phyloP scores from a whole-genome alignment of 192 early-diverging fungal species.

The Chytriomyces confervae region DNA sequence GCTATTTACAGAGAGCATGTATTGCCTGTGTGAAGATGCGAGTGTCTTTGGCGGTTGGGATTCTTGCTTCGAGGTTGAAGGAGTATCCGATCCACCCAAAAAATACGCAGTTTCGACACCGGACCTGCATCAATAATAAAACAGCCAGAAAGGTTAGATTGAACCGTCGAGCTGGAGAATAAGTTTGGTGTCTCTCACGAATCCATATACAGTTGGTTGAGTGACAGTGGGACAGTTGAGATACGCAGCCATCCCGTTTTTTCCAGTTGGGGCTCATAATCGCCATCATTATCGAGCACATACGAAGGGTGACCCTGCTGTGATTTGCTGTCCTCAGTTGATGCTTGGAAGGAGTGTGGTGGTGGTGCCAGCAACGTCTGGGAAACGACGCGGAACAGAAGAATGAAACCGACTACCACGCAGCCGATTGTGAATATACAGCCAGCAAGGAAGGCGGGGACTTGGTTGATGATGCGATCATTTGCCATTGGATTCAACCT shows the following conservation, averaged over 20 bases:
- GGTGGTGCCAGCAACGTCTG: no score
- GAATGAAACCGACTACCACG: no score
- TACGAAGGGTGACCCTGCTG: background rate
- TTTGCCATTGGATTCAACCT: no score
- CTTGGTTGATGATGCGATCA: no score
- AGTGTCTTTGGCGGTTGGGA: background rate
- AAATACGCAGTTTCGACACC: constrained; percentile 18
- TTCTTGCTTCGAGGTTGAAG: background rate
- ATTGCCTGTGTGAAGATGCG: constrained; percentile 30
- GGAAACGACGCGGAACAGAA: no score
- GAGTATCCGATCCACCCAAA: constrained; percentile 23
- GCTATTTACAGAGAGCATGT: constrained; percentile 34
- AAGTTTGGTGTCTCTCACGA: background rate
- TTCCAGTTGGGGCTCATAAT: constrained; percentile 36
- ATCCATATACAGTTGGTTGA: constrained; percentile 44
- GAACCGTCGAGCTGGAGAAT: no score
- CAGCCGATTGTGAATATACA: no score
- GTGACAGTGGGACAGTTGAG: constrained; percentile 18
- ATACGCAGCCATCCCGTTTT: constrained; percentile 49
- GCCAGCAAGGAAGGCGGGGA: no score
- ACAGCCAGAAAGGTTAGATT: background rate
- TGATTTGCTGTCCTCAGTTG: no score
- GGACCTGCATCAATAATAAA: constrained; percentile 13
- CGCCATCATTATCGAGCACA: constrained; percentile 6
- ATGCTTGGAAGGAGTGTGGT: no score